phyloP scores from a whole-genome alignment of 2,329 filamentous ascomycete species.

The Dissoconium aciculare region DNA sequence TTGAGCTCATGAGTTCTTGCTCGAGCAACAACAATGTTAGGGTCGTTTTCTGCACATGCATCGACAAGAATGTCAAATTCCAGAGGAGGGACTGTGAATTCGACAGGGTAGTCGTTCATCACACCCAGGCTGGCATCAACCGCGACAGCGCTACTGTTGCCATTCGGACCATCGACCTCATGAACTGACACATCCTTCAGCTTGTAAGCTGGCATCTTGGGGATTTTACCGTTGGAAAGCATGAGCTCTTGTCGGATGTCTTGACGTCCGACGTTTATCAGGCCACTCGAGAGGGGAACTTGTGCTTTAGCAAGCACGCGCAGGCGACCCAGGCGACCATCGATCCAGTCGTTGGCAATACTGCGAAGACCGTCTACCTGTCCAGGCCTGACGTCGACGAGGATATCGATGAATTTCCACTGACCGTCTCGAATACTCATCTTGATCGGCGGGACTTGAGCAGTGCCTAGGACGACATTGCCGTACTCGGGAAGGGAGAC shows the following conservation, averaged over 20 bases:
- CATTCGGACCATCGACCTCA: conserved; percentile 45
- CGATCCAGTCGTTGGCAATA: conserved; percentile 78
- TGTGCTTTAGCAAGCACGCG: conserved; percentile 58
- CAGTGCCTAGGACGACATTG: conserved; percentile 62
- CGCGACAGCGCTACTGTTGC: conserved; percentile 57
- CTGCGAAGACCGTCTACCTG: conserved; percentile 61
- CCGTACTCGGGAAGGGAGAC: conserved; percentile 75
- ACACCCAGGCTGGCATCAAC: conserved; percentile 63
- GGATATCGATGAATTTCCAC: conserved; percentile 61
- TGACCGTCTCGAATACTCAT: conserved; percentile 66
- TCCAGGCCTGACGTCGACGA: conserved; percentile 61
- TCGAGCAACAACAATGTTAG: conserved; percentile 64
- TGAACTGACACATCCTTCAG: conserved; percentile 67
- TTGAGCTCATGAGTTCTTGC: conserved; percentile 53
- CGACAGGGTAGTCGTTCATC: conserved; percentile 63
- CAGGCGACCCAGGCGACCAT: conserved; percentile 57
- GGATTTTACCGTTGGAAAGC: conserved; percentile 60
- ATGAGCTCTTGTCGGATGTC: conserved; percentile 56
- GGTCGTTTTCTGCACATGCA: conserved; percentile 57
- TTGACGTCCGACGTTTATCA: conserved; percentile 67
- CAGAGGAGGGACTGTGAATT: conserved; percentile 61
- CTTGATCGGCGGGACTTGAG: conserved; percentile 57
- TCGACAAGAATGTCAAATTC: conserved; percentile 74
- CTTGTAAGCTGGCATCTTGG: conserved; percentile 64
- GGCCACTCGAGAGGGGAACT: conserved; percentile 61